Percentiles rank a stretch among this genome's conserved stretches.
Evolutionary conservation across 179 eudicot species (phyloP).

Genomic region (Silene noctiflora): DNA sequence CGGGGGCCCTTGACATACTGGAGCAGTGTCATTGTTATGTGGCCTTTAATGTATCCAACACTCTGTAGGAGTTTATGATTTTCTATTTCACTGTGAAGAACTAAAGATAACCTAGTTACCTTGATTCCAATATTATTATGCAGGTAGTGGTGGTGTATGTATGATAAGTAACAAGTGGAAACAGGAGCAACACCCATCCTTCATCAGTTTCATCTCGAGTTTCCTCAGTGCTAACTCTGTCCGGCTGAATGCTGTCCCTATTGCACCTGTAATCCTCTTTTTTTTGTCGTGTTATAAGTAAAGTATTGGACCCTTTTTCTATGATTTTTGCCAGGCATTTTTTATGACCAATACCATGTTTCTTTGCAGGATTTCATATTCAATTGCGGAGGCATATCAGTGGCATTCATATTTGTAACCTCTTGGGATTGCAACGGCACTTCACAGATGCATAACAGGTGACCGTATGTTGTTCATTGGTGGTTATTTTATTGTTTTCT

Average conservation of each 20-base stretch:
- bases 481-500: background rate
- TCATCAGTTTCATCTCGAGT: constrained; percentile 64
- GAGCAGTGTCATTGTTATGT: background rate
- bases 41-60: background rate
- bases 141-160: constrained; percentile 62
- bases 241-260: constrained; percentile 62
- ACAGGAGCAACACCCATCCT: constrained; percentile 74
- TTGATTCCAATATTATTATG: background rate
- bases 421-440: constrained; percentile 48
- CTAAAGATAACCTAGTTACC: background rate
- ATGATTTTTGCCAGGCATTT: background rate
- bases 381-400: constrained; percentile 82
- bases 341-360: background rate
- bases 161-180: constrained; percentile 83
- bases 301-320: background rate
- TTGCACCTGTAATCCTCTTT: constrained; percentile 56
- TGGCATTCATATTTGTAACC: constrained; percentile 76
- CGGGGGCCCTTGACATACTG: no score
- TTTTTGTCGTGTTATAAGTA: background rate
- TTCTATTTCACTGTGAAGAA: background rate
- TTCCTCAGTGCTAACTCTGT: constrained; percentile 66
- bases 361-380: constrained; percentile 75
- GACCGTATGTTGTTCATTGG: background rate
- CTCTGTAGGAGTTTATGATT: background rate
- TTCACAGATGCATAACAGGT: constrained; percentile 58